Conservation (phyloP, 768 basidiomycete genomes). For the Phallus indusiatus region DNA sequence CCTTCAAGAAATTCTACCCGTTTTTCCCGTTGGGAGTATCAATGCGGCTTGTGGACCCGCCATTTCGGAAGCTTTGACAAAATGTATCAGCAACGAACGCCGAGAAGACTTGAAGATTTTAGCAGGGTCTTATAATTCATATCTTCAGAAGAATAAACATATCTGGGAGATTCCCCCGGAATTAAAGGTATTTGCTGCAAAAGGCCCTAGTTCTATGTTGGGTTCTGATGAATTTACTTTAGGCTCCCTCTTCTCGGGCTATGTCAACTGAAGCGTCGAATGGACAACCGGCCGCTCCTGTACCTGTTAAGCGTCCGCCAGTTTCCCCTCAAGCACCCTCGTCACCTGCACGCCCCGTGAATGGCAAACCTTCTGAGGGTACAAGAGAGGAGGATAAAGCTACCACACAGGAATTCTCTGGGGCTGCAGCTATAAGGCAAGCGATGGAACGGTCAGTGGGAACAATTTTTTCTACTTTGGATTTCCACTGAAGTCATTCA, state of each 20-base stretch:
- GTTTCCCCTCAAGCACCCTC: background rate
- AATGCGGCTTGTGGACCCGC: constrained; percentile 39
- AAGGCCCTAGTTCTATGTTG: constrained; percentile 19
- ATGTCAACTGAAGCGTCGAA: background rate
- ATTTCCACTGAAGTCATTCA: constrained; percentile 20
- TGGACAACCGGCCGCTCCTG: background rate
- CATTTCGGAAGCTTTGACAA: constrained; percentile 54
- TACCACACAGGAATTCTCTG: constrained; percentile 11
- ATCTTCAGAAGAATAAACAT: background rate
- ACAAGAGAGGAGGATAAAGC: constrained; percentile 24
- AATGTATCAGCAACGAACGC: constrained; percentile 63
- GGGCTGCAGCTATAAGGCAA: constrained; percentile 32
- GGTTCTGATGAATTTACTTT: background rate
- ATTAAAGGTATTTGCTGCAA: constrained; percentile 13
- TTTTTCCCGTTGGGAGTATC: constrained; percentile 70
- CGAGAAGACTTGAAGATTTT: constrained; percentile 79
- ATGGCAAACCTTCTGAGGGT: constrained; percentile 17
- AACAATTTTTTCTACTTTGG: background rate
- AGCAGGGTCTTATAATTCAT: constrained; percentile 47
- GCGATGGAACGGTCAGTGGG: constrained; percentile 55
- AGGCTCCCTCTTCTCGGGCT: background rate
- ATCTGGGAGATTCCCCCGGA: constrained; percentile 1
- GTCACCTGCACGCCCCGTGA: background rate
- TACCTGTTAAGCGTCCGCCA: background rate
- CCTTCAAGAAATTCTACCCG: constrained; percentile 80